Base-by-base conservation (phyloP, 345 rosid species). In the Euphorbia lathyris region DNA sequence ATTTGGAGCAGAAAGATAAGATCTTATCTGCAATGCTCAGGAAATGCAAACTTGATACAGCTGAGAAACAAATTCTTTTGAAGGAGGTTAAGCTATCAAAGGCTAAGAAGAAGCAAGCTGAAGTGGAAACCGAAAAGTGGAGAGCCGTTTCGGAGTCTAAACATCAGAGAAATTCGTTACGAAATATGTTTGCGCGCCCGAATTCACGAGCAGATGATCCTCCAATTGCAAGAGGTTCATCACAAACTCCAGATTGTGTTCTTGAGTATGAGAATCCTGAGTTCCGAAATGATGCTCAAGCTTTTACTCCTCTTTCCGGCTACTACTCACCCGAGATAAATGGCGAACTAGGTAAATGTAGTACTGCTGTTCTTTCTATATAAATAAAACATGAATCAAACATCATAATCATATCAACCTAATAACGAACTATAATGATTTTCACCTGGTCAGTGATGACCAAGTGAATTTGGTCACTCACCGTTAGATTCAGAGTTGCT, bases 1-100 rank as follows among this genome's bases (percentile, higher is more conserved):
- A 89, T 76, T 67, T 81, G 78, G 97, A 95, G 68, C 93, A 88
- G 75, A 95, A 95, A 74, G 97, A 90, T 68, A 80, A 86, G 74
- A 83, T 86, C 51, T 78, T 95, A 75, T 87, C 97, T 6, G 91
- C 88, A 72, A 75, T 90, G 86, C 66, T 95, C 72, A 90, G 89
- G 84, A 95, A 87, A 77, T 87, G 92, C 25, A 87, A 86, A 80
- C 64, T 84, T 67, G 97, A 90, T 65, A 67, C 82, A 4, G 66
- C 83, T 0, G 99, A 92, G 84, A 92, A 84, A 78, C 91, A 95
- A 29, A 68, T 75, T 83, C 86, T 89, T 47, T 51, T 87, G 67
- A 91, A 86, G 77, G 97, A 87, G 70, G 80, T 81, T 60, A 90
- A 85, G 73, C 64, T 77, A 20, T 81, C 85, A 12, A 87, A 93